Evolutionary conservation across 768 basidiomycete genomes (phyloP), one percentile per base, ranked within the genome.

Genomic region (Clitopilus passeckerianus): DNA sequence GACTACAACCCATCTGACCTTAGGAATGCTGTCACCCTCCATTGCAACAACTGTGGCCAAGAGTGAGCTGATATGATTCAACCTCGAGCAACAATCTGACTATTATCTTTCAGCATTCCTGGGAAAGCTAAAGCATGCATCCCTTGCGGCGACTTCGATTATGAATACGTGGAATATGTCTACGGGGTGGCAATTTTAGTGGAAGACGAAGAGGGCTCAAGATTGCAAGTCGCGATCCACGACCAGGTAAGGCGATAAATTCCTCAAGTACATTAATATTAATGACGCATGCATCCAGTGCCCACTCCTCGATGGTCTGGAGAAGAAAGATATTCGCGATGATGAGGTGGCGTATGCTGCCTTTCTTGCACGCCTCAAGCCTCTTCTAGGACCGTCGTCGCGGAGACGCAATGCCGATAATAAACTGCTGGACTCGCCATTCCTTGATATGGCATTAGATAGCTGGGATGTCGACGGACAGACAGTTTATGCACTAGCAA

Each of bases 1-100:
- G 84, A 86, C 64, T 87, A 82, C 65, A 79, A 76, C 63, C 89
- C 89, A 0, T 71, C 76, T 33, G 65, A 75, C 27, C 64, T 88
- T 27, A 63, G 70, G 24, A 77, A 86, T 15, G 82, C 77, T 15
- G 76, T 80, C 34, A 71, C 74, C 23, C 70, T 80, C 34, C 71
- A 72, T 37, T 91, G 88, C 68, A 74, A 72, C 6, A 77, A 75
- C 3, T 90, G 89, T 69, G 65, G 78, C 7, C 65, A 72, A 56
- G 70, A 75, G 89, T 88, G 61, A 64, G 78, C 67, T 14, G 20
- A 14, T 37, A 16, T 53, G 41, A 27, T 55, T 8, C 30, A 1
- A 15, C 56, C 4, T 22, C 20, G 35, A 57, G 14, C 23, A 18
- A 46, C 24, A 63, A 41, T 53, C 30, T 23, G 30, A 18, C 22